Evolutionary conservation across 163 green algal species (phyloP), one percentile per base, ranked within the genome.

Genomic region (Volvox carteri): DNA sequence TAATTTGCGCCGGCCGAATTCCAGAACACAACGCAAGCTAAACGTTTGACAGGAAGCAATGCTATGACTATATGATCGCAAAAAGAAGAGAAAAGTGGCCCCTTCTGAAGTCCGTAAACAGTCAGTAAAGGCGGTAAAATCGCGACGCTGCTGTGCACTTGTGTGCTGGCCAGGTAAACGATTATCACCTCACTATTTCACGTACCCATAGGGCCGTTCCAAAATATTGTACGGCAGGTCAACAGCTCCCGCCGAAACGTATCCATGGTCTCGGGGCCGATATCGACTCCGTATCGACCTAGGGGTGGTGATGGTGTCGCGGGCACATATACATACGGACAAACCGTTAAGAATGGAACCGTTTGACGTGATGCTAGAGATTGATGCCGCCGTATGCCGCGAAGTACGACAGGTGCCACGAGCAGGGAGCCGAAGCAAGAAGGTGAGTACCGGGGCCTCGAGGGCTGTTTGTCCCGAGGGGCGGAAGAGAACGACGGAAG

Each of bases 181-280:
- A n/a, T n/a, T n/a, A 65, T 11, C 54, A 65, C 28, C 54, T 30
- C 28, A 23, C 54, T 2, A 65, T 65, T 65, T 28, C 2, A 39
- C 60, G 28, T 7, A 35, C 93, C 93, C 90, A 95, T 94, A 2
- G 93, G 93, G 1, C 93, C 93, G 78, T 95, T 95, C 93, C 93
- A 95, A 25, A 95, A 94, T 19, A 95, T 78, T 7, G 93, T 95
- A 11, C 54, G 65, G 86, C 93, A 94, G 28, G 21, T 14, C 39
- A 65, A n/a, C 18, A 94, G 78, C 3, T 80, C 91, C 1, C 60
- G 50, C 28, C 52, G 35, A 62, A 92, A 94, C 25, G 48, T 25
- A 1, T 23, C 67, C 1, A 39, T 74, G 28, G 89, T 92, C 7
- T 72, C 21, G 1, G 92, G 93, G 0, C 93, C 93, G 30, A 95